Evolutionary conservation across 257 asterid genomes (phyloP).

Genomic region (Henckelia pumila): DNA sequence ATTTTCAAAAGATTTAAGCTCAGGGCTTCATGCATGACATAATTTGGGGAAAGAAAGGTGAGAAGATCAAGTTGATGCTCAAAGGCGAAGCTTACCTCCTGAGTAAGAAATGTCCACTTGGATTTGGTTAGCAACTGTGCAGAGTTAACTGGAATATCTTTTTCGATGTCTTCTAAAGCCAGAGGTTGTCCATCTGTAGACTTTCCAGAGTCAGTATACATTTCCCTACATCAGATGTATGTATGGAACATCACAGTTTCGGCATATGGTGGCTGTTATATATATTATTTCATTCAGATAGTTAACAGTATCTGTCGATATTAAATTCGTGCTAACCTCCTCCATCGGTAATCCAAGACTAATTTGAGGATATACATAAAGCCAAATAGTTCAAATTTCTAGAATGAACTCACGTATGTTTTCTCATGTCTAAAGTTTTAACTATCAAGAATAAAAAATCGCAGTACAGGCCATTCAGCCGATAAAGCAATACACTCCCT

Average conservation of each 20-base stretch:
- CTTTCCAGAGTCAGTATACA: conserved; percentile 8
- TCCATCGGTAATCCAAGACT: background rate
- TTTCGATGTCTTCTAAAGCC: conserved; percentile 52
- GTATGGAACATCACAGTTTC: background rate
- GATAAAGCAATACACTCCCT: background rate
- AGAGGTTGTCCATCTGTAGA: conserved; percentile 81
- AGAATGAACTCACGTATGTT: background rate
- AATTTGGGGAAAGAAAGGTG: no score
- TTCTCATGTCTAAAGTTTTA: background rate
- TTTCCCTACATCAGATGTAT: no score
- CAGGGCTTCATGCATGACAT: no score
- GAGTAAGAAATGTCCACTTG: conserved; percentile 83
- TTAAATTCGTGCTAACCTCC: no score
- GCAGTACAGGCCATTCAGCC: background rate
- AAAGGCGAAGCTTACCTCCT: conserved; percentile 24
- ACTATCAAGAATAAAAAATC: no score
- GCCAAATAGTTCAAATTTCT: background rate
- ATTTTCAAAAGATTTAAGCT: no score
- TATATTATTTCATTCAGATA: no score
- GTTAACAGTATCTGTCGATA: no score
- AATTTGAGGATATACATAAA: background rate
- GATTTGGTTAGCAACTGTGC: conserved; percentile 45
- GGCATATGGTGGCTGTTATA: background rate
- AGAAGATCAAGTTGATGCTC: no score
- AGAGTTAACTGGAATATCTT: conserved; percentile 50